These are phyloP conservation scores for Rhexocercosporidium sp. DNA, from an alignment of 2,329 filamentous ascomycete genomes.

Conservation along the genomic window DNA sequence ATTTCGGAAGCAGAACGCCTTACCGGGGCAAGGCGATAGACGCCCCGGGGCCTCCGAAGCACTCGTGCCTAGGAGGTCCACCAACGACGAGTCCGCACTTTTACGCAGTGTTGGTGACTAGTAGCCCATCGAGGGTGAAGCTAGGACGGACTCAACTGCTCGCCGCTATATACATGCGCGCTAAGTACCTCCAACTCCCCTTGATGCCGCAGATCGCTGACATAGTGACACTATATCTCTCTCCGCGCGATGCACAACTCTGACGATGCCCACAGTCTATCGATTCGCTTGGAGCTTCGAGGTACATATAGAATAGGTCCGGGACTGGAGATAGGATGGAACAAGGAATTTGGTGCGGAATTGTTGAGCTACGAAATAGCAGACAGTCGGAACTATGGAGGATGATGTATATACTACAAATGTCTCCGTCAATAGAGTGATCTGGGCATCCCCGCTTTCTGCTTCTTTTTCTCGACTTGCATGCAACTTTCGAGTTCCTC, in stretches of 20 bases:
- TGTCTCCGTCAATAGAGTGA: neutral
- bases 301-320: slow-evolving; percentile 1
- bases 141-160: slow-evolving; percentile 17
- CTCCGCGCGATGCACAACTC: slow-evolving; percentile 1
- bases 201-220: slow-evolving; percentile 4
- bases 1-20: slow-evolving; percentile 11
- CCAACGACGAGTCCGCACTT: slow-evolving; percentile 17
- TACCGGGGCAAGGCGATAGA: slow-evolving; percentile 10
- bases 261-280: slow-evolving; percentile 1
- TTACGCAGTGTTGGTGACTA: slow-evolving; percentile 17
- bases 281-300: slow-evolving; percentile 3
- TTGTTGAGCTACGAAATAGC: slow-evolving; percentile 3
- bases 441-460: slow-evolving; percentile 1
- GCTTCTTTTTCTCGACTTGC: slow-evolving; percentile 2
- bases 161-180: slow-evolving; percentile 2
- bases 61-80: slow-evolving; percentile 14
- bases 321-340: neutral
- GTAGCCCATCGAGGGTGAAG: slow-evolving; percentile 18
- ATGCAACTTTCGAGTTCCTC: slow-evolving; percentile 5
- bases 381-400: neutral
- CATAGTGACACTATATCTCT: slow-evolving; percentile 4
- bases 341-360: slow-evolving; percentile 3
- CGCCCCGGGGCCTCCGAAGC: slow-evolving; percentile 11
- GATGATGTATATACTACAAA: slow-evolving; percentile 5
- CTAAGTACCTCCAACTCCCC: slow-evolving; percentile 1